Evolutionary conservation across 1,139 yeast genomes (phyloP).

Genomic region (Zygoascus hellenicus): DNA sequence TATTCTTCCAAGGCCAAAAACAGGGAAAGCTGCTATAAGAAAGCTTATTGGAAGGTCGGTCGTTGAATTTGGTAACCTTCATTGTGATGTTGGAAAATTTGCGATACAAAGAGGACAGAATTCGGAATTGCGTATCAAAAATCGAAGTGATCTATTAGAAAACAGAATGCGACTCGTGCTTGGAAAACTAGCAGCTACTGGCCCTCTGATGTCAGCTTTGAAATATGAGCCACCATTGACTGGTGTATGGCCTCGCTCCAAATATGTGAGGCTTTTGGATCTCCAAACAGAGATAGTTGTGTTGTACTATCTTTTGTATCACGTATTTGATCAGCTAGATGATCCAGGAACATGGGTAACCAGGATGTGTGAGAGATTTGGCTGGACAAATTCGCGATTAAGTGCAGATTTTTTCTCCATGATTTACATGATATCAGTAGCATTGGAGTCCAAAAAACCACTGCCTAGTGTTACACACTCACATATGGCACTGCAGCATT

Average conservation of each 20-base stretch:
- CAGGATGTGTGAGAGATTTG: constrained; percentile 19
- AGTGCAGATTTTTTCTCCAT: constrained; percentile 28
- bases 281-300: constrained; percentile 23
- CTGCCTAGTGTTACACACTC: constrained; percentile 30
- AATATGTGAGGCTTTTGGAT: constrained; percentile 21
- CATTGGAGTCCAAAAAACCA: constrained; percentile 25
- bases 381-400: constrained; percentile 27
- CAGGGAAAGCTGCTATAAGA: constrained; percentile 27
- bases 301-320: constrained; percentile 21
- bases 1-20: constrained; percentile 30
- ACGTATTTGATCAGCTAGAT: constrained; percentile 20
- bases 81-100: constrained; percentile 27
- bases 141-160: constrained; percentile 21
- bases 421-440: constrained; percentile 26
- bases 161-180: constrained; percentile 19
- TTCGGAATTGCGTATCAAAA: constrained; percentile 18
- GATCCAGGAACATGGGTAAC: constrained; percentile 19
- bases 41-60: constrained; percentile 22
- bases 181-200: constrained; percentile 17
- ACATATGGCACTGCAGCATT: constrained; percentile 21
- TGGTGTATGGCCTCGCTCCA: constrained; percentile 28
- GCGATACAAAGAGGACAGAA: constrained; percentile 24
- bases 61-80: constrained; percentile 26
- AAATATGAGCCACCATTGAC: constrained; percentile 28
- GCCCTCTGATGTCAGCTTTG: constrained; percentile 19